phyloP scores from a whole-genome alignment of 257 asterid species.

The Nicotiana obtusifolia region DNA sequence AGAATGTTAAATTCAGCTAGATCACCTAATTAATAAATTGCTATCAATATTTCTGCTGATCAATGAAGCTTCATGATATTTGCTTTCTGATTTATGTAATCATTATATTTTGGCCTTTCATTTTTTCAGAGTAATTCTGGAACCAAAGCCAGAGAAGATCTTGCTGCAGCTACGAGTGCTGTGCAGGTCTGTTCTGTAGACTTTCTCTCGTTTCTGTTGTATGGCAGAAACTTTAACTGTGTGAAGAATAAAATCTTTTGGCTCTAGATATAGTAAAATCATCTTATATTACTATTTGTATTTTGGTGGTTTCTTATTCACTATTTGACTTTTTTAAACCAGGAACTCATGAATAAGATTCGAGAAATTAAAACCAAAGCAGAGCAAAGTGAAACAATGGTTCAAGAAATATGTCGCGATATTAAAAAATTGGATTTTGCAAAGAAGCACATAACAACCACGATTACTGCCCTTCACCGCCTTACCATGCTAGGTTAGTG shows the following conservation, averaged over 20 bases:
- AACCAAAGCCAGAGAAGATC: constrained; percentile 95
- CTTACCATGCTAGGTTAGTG: constrained; percentile 94
- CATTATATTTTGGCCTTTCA: neutral
- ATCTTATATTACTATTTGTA: neutral
- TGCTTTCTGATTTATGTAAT: neutral
- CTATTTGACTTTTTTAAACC: constrained; percentile 19
- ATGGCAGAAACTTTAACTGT: neutral
- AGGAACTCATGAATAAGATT: constrained; percentile 96
- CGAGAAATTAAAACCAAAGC: constrained; percentile 97
- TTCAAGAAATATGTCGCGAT: constrained; percentile 99
- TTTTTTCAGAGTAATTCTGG: constrained; percentile 82
- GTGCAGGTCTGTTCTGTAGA: constrained; percentile 60
- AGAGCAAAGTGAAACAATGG: constrained; percentile 99
- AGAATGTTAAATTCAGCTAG: neutral
- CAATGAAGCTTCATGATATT: constrained; percentile 5
- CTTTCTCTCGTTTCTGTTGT: constrained; percentile 14
- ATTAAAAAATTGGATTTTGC: constrained; percentile 98
- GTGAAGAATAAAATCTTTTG: neutral
- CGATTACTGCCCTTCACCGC: constrained; percentile 98
- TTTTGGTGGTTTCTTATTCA: neutral
- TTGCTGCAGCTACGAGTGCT: constrained; percentile 93
- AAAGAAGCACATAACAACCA: constrained; percentile 92
- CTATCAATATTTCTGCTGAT: neutral
- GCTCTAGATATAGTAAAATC: neutral
- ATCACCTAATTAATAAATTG: neutral